A percentile compares a stretch with the other conserved stretches of the same genome.
These are phyloP conservation scores for Aspergillus proliferans DNA, from an alignment of 2,329 filamentous ascomycete genomes.

Conservation along the genomic window DNA sequence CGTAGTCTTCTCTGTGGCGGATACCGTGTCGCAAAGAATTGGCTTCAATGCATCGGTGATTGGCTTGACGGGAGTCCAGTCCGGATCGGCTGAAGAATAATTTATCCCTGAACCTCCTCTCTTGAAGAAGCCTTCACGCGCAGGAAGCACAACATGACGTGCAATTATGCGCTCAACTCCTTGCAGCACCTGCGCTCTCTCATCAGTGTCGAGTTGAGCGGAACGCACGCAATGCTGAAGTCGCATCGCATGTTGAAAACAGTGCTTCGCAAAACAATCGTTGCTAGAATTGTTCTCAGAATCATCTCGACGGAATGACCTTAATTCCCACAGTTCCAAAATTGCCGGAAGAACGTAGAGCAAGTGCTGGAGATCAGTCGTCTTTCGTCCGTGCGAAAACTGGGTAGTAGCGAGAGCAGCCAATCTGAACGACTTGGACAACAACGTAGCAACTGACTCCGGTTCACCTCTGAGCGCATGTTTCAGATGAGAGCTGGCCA, in stretches of 20 bases:
- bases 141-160: constrained; percentile 37
- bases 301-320: constrained; percentile 28
- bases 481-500: constrained; percentile 35
- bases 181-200: constrained; percentile 25
- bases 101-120: constrained; percentile 28
- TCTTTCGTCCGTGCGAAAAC: constrained; percentile 22
- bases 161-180: constrained; percentile 33
- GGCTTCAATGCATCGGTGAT: constrained; percentile 32
- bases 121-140: constrained; percentile 32
- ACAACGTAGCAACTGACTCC: constrained; percentile 25
- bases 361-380: constrained; percentile 28
- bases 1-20: not conserved
- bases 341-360: constrained; percentile 28
- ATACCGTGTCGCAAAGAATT: constrained; percentile 22
- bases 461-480: constrained; percentile 33
- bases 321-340: constrained; percentile 34
- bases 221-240: constrained; percentile 24
- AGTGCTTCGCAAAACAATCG: constrained; percentile 27
- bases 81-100: constrained; percentile 28
- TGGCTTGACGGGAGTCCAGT: constrained; percentile 29
- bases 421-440: constrained; percentile 31
- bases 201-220: constrained; percentile 24
- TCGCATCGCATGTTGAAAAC: constrained; percentile 30
- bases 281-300: constrained; percentile 29
- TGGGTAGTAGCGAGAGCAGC: constrained; percentile 26